These are phyloP conservation scores for Parastagonospora nodorum DNA, from an alignment of 2,329 filamentous ascomycete species.

Conservation along the genomic window DNA sequence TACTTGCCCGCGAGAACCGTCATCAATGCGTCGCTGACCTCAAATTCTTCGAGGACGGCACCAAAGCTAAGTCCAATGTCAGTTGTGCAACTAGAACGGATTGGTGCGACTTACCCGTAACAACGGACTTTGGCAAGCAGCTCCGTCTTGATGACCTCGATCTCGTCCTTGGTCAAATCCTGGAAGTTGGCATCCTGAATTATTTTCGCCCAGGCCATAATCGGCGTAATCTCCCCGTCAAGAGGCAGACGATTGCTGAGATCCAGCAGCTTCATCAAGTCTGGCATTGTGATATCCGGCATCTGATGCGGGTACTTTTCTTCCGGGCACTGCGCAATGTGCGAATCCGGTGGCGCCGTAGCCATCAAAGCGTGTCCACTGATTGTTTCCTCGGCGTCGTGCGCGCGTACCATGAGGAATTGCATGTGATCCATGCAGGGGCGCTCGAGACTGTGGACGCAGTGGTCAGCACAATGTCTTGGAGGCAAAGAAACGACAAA, in stretches of 20 bases:
- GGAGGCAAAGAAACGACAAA: slow-evolving; percentile 24
- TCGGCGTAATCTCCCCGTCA: slow-evolving; percentile 89
- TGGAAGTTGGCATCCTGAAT: slow-evolving; percentile 63
- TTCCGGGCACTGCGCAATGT: slow-evolving; percentile 60
- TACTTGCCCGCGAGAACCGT: slow-evolving; percentile 67
- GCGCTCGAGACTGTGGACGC: slow-evolving; percentile 72
- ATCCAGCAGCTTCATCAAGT: slow-evolving; percentile 81
- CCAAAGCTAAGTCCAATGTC: slow-evolving; percentile 59
- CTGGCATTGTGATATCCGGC: slow-evolving; percentile 73
- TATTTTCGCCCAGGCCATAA: slow-evolving; percentile 91
- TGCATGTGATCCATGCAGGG: slow-evolving; percentile 93
- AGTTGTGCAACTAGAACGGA: slow-evolving; percentile 4
- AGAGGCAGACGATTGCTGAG: slow-evolving; percentile 81
- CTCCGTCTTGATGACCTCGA: slow-evolving; percentile 73
- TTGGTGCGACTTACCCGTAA: slow-evolving; percentile 73
- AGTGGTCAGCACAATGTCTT: slow-evolving; percentile 38
- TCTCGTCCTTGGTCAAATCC: slow-evolving; percentile 70
- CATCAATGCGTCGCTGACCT: slow-evolving; percentile 77
- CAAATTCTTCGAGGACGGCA: slow-evolving; percentile 73
- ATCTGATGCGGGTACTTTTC: slow-evolving; percentile 71
- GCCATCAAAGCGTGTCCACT: slow-evolving; percentile 95
- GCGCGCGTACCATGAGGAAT: slow-evolving; percentile 68
- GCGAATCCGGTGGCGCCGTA: slow-evolving; percentile 76
- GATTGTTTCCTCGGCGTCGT: slow-evolving; percentile 59
- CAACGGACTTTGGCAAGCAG: slow-evolving; percentile 83